Evolutionary conservation across 441 rosid species (phyloP), one percentile per base, ranked within the genome.

Genomic region (Dalechampia spathulata): DNA sequence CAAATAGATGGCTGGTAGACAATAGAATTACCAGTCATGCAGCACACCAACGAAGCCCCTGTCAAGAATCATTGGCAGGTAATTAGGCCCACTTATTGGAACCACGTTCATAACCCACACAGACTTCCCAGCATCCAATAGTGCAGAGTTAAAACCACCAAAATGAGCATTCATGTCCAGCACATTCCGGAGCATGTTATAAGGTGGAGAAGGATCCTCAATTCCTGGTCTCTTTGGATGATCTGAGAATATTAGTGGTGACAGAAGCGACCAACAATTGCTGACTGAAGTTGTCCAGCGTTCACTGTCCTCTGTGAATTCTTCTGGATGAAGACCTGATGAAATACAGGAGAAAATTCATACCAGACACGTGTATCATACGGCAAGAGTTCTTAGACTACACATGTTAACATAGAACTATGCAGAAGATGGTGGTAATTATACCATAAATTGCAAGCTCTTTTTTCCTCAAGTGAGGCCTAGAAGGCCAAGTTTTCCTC

Each of bases 211-310:
- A 49, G 99, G 98, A 69, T 94, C 99, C 76, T 94, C 98, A 37
- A 86, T 92, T 11, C 98, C 99, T 1, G 96, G 98, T 73, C 99
- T 88, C 71, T 94, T 94, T 6, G 98, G 99, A 72, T 94, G 99
- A 75, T 94, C 99, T 0, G 98, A 90, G 83, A 90, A 94, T 76
- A 94, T 86, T 56, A 94, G 54, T 10, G 98, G 98, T 10, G 99
- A 94, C 49, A 90, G 74, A 71, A 94, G 94, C 17, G 99, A 87
- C 99, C 99, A 94, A 72, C 80, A 90, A 70, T 94, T 81, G 48
- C 69, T 58, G 43, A 86, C 75, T 46, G 83, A 79, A 50, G 55
- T 13, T 64, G 55, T 90, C 90, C 91, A 88, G 61, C 62, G 78
- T 58, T 63, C 83, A 30, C 66, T 52, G 62, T 94, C 96, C 73